Evolutionary conservation across 106 monocot species (phyloP), one percentile per base, ranked within the genome.

Genomic region (Allium cepa): DNA sequence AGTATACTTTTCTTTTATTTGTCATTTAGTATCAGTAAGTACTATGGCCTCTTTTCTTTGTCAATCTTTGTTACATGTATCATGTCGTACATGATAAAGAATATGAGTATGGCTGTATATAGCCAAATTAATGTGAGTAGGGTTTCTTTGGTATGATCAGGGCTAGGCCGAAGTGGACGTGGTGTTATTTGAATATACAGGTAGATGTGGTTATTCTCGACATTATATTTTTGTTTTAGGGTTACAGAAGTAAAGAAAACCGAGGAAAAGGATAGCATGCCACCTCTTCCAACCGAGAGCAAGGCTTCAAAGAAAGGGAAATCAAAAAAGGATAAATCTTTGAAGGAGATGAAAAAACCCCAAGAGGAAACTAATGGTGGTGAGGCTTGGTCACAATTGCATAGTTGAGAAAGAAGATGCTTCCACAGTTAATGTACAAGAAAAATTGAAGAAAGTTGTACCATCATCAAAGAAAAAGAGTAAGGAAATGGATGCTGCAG

Each of bases 251-350:
- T 67, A 11, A 83, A 70, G 62, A 76, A 22, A 15, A 68, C 63
- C 11, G 67, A 7, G 10, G 77, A 50, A 72, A 73, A 70, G 59
- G 69, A 71, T 18, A 70, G 74, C 0, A 53, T 15, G 56, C 67
- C 61, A 9, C 45, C 79, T 45, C 73, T 48, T 45, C 60, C 79
- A 27, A 17, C 69, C 9, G 82, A 87, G 56, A 73, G 78, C 57
- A 82, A 80, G 56, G 61, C 71, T 7, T 72, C 78, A 3, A 88
- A 87, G 80, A 87, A 83, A 63, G 79, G 83, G 72, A 87, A 82
- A 73, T 17, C 62, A 11, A 83, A 85, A 71, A 81, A 81, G 47
- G 70, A 78, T 2, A 85, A 80, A 53, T 50, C 76, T 50, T 57
- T 47, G 8, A 81, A 85, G 59, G 77, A 85, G n/a, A 17, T 12